These are phyloP conservation scores for Termitomyces sp. DNA, from an alignment of 768 basidiomycete genomes.

Conservation along the genomic window DNA sequence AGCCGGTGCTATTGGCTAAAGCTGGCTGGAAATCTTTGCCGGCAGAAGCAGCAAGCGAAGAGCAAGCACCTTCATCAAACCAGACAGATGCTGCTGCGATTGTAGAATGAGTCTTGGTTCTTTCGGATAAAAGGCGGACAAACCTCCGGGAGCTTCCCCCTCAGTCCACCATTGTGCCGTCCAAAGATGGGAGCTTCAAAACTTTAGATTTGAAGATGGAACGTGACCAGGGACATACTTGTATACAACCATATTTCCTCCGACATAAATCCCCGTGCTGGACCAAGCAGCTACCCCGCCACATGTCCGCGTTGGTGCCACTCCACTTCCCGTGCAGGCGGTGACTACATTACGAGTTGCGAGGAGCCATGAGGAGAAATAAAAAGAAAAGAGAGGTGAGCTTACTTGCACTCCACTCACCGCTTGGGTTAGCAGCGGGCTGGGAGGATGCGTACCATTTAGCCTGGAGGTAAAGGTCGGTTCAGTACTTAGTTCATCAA, in stretches of 20 bases:
- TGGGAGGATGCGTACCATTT: constrained; percentile 55
- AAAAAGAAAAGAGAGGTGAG: constrained; percentile 3
- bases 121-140: constrained; percentile 16
- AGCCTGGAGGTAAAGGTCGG: constrained; percentile 35
- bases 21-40: constrained; percentile 14
- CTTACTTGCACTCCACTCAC: constrained; percentile 68
- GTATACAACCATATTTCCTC: constrained; percentile 50
- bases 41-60: constrained; percentile 11
- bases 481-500: not conserved
- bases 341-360: constrained; percentile 38
- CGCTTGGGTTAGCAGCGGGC: constrained; percentile 46
- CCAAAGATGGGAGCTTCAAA: constrained; percentile 36
- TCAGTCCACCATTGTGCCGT: constrained; percentile 65
- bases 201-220: constrained; percentile 6
- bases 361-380: not conserved
- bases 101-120: not conserved
- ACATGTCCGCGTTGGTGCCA: constrained; percentile 34
- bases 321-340: constrained; percentile 42
- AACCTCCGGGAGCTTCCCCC: constrained; percentile 52
- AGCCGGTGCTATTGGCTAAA: constrained; percentile 8
- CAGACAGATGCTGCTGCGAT: constrained; percentile 49
- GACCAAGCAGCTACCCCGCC: constrained; percentile 52
- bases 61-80: constrained; percentile 57
- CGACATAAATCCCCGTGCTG: constrained; percentile 44
- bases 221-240: constrained; percentile 31